These are phyloP conservation scores for Colletotrichum sp. DNA, from an alignment of 2,329 filamentous ascomycete genomes.

Conservation along the genomic window DNA sequence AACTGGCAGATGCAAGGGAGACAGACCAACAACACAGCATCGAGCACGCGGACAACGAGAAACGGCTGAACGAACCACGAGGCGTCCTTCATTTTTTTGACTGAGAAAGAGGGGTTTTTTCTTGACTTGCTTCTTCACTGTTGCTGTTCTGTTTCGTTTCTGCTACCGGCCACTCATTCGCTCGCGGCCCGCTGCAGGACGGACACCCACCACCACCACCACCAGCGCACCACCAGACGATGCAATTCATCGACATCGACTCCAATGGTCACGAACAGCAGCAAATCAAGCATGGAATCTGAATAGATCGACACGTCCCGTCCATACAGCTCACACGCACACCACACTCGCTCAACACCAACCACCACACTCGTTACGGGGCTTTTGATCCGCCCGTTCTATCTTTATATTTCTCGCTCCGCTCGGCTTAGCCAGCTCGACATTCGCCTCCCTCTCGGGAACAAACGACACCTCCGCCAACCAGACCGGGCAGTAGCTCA, in stretches of 20 bases:
- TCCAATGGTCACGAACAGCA: neutral
- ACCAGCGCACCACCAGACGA: neutral
- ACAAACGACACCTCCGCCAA: neutral
- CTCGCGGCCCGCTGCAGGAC: conserved; percentile 9
- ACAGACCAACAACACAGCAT: conserved; percentile 9
- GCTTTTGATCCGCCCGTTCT: conserved; percentile 6
- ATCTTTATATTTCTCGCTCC: neutral
- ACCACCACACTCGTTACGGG: conserved; percentile 11
- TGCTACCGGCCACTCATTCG: neutral
- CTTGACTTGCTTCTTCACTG: neutral
- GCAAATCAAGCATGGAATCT: conserved; percentile 20
- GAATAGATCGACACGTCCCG: conserved; percentile 15
- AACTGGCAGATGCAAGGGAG: conserved; percentile 22
- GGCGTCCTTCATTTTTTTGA: neutral
- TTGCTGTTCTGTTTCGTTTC: neutral
- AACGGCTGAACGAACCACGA: conserved; percentile 9
- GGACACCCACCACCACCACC: neutral
- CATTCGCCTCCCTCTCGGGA: conserved; percentile 15
- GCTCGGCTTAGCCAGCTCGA: neutral
- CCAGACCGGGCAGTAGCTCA: conserved; percentile 9
- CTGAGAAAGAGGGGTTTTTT: neutral
- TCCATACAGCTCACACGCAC: neutral
- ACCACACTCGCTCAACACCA: neutral
- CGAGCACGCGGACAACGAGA: conserved; percentile 10
- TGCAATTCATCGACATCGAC: conserved; percentile 12